Conservation (phyloP, 2,329 filamentous ascomycete genomes). For the Orbilia blumenaviensis region DNA sequence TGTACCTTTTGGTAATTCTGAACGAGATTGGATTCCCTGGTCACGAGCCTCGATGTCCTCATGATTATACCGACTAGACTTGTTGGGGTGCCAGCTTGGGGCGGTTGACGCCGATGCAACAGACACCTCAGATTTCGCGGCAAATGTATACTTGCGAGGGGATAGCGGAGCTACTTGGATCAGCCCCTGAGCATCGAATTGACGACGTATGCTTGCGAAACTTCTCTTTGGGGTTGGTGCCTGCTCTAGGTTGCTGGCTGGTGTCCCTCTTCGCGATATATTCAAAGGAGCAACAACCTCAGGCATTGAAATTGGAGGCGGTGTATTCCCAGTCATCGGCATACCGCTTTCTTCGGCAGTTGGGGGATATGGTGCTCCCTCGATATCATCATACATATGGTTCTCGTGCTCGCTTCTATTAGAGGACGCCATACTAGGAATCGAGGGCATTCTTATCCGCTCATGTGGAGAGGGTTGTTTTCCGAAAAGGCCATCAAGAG, state of each 20-base stretch:
- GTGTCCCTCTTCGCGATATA: conserved; percentile 46
- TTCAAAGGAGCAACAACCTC: conserved; percentile 42
- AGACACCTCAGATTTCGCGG: conserved; percentile 43
- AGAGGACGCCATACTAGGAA: conserved; percentile 50
- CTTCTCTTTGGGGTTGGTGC: conserved; percentile 35
- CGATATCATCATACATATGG: conserved; percentile 16
- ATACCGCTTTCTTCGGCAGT: conserved; percentile 54
- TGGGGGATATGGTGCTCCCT: conserved; percentile 56
- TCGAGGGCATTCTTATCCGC: conserved; percentile 44
- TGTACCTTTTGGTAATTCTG: conserved; percentile 25
- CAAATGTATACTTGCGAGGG: conserved; percentile 26
- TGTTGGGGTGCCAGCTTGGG: conserved; percentile 47
- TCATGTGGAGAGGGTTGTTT: conserved; percentile 37
- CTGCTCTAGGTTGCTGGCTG: conserved; percentile 12
- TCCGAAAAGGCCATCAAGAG: conserved; percentile 39
- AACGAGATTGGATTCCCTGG: conserved; percentile 39
- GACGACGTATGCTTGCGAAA: conserved; percentile 43
- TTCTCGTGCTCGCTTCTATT: conserved; percentile 46
- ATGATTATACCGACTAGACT: conserved; percentile 42
- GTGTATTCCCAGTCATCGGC: conserved; percentile 56
- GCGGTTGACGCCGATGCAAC: conserved; percentile 39
- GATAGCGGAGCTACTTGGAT: conserved; percentile 37
- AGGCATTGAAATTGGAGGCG: conserved; percentile 44
- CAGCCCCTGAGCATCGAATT: conserved; percentile 40
- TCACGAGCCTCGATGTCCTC: conserved; percentile 33